Evolutionary conservation across 208 protist species (phyloP).

Genomic region (Porcisia hertigi): DNA sequence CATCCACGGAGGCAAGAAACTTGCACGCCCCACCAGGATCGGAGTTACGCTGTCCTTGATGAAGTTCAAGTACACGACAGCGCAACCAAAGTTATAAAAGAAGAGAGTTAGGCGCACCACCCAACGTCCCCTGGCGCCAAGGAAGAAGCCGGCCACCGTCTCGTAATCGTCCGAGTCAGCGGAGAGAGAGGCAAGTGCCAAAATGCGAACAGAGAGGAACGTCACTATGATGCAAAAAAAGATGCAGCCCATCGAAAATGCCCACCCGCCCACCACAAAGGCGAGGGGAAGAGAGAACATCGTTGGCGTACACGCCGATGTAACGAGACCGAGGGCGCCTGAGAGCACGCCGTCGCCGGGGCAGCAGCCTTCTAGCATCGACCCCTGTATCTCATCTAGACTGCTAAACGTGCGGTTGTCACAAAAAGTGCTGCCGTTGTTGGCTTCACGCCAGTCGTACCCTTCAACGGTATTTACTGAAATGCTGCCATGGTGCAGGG

Average conservation of each 20-base stretch:
- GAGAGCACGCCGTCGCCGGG: constrained; percentile 69
- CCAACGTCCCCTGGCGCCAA: constrained; percentile 54
- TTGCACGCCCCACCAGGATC: constrained; percentile 43
- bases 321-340: constrained; percentile 67
- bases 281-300: constrained; percentile 80
- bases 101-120: constrained; percentile 59
- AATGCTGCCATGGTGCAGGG: constrained; percentile 9
- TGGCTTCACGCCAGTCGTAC: constrained; percentile 39
- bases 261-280: constrained; percentile 61
- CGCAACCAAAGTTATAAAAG: constrained; percentile 77
- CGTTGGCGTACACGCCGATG: constrained; percentile 65
- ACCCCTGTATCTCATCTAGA: constrained; percentile 74
- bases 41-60: constrained; percentile 68
- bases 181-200: constrained; percentile 69
- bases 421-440: constrained; percentile 56
- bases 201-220: constrained; percentile 73
- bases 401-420: constrained; percentile 76
- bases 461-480: constrained; percentile 15
- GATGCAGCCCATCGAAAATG: constrained; percentile 49
- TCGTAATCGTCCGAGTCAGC: constrained; percentile 81
- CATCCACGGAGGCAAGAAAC: constrained; percentile 63
- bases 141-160: constrained; percentile 74
- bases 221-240: constrained; percentile 64
- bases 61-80: constrained; percentile 74
- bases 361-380: constrained; percentile 69